Evolutionary conservation across 805 yeast genomes (phyloP).

Genomic region (Starmerella powellii): DNA sequence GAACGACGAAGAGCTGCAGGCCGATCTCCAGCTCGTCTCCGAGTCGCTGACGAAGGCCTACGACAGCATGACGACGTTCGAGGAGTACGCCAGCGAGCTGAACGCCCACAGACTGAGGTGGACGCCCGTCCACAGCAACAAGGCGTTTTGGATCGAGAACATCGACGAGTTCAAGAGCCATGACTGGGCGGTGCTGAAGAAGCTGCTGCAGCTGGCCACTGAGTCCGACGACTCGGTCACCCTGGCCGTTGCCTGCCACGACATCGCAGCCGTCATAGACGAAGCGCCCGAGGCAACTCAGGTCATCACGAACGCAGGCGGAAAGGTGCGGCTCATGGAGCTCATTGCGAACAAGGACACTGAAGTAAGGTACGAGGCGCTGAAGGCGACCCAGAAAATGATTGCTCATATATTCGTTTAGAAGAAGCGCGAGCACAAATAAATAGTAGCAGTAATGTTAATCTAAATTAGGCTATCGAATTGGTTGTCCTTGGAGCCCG

Average conservation of each 20-base stretch:
- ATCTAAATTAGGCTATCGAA: slow-evolving; percentile 8
- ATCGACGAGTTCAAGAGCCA: slow-evolving; percentile 60
- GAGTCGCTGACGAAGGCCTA: slow-evolving; percentile 59
- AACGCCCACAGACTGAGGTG: slow-evolving; percentile 65
- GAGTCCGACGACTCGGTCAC: slow-evolving; percentile 28
- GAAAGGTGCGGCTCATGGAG: slow-evolving; percentile 74
- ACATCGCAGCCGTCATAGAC: slow-evolving; percentile 49
- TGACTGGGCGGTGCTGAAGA: slow-evolving; percentile 59
- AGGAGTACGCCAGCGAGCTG: slow-evolving; percentile 78
- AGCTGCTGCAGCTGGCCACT: slow-evolving; percentile 36
- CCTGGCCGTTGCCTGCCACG: slow-evolving; percentile 55
- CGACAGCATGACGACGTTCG: slow-evolving; percentile 74
- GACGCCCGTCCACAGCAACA: slow-evolving; percentile 86
- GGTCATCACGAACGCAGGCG: slow-evolving; percentile 42
- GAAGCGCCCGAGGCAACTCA: slow-evolving; percentile 50
- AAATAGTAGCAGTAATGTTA: not conserved
- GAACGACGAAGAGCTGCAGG: slow-evolving; percentile 82
- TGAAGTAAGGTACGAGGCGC: slow-evolving; percentile 87
- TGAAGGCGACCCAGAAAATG: slow-evolving; percentile 86
- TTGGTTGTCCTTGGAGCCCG: not conserved
- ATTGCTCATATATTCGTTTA: slow-evolving; percentile 61
- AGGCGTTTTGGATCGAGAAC: slow-evolving; percentile 84
- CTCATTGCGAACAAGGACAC: slow-evolving; percentile 68
- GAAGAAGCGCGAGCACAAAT: slow-evolving; percentile 24
- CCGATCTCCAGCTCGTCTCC: slow-evolving; percentile 50